A percentile compares a stretch with the other conserved stretches of the same genome.
Conservation (phyloP, 257 asterid genomes). For the Solanum habrochaites region DNA sequence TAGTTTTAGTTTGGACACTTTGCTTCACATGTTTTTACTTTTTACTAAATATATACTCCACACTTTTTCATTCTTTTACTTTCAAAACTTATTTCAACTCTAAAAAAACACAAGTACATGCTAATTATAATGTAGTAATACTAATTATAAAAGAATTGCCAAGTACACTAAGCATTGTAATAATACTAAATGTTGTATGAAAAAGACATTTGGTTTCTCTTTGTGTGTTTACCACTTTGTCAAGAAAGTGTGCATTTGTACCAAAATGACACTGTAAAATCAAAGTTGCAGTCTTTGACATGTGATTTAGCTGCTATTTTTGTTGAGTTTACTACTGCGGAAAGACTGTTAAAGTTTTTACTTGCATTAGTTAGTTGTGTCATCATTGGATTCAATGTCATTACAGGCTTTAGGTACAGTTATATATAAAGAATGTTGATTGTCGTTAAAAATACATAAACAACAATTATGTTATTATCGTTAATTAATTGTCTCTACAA, state of each 20-base stretch:
- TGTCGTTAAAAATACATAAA: neutral
- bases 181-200: neutral
- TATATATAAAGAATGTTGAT: neutral
- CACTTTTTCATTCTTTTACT: neutral
- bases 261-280: neutral
- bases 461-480: too few species aligned
- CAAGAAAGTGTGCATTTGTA: neutral
- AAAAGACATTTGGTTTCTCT: neutral
- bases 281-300: neutral
- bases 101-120: neutral
- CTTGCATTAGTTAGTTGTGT: neutral
- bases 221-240: neutral
- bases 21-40: neutral
- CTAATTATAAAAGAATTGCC: too few species aligned
- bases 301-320: neutral
- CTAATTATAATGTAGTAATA: neutral
- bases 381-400: neutral
- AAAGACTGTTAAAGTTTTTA: neutral
- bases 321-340: neutral
- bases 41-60: neutral
- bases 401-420: neutral
- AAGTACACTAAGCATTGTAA: neutral
- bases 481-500: neutral
- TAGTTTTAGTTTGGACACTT: neutral
- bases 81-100: neutral